Base-by-base conservation (phyloP, 768 basidiomycete species). In the Leccinum barrowsii region DNA sequence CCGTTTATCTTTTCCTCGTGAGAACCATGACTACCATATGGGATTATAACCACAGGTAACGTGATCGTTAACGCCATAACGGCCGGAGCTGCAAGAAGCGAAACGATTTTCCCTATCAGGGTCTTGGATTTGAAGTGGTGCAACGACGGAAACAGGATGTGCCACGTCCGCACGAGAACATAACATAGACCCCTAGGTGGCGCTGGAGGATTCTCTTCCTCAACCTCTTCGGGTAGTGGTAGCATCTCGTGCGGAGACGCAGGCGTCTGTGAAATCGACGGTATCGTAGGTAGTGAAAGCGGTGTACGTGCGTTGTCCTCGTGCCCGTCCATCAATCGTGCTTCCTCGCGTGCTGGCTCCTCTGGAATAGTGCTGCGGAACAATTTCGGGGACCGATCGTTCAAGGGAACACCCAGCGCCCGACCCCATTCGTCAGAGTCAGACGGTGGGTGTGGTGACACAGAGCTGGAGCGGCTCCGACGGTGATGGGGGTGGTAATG, bases 21-120 rank as follows among this genome's bases (percentile, higher is more conserved):
- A 1, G 46, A 48, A 8, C 55, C 37, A 12, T 59, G 40, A 3
- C 4, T 46, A 6, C 73, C 68, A 63, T 85, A 85, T 4, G 83
- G 80, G 10, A 79, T 85, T 28, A 90, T 82, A 17, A 95, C 92
- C 12, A 99, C 95, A 4, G 94, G 94, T 10, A 98, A 76, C 0
- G 96, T 98, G 19, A 98, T 62, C 0, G 95, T 98, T 51, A 99
- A 75, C 4, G 80, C 77, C 71, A 97, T 76, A 2, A 99, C 85
- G 2, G 94, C 92, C 2, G 96, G 96, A 0, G 89, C 85, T 3
- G 94, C 92, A 56, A 97, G 81, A 24, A 96, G 63, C 0, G 87
- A 83, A 0, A 90, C 89, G 30, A 91, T 75, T 73, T 85, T 85
- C 1, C 87, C 89, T 11, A 88, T 63, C 52, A 86, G 63, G 17